These are phyloP conservation scores for Trichoderma lentiforme DNA, from an alignment of 2,329 filamentous ascomycete genomes.

Conservation along the genomic window DNA sequence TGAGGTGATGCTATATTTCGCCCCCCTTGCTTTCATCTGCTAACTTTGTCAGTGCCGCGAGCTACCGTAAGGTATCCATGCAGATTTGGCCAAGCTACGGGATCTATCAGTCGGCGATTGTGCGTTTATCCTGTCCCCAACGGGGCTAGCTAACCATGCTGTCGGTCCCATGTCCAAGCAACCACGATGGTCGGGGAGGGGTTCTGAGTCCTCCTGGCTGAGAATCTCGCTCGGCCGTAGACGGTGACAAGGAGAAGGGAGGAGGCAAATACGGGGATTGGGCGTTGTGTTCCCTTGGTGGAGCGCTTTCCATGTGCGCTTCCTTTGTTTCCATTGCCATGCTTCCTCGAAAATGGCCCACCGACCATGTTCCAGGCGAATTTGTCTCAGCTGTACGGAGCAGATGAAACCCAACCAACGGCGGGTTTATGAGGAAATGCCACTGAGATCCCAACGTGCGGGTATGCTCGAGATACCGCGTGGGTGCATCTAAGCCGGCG, in stretches of 20 bases:
- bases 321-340: slow-evolving; percentile 17
- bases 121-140: slow-evolving; percentile 7
- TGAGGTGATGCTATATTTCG: slow-evolving; percentile 8
- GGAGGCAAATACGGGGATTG: background rate
- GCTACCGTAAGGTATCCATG: slow-evolving; percentile 19
- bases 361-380: slow-evolving; percentile 21
- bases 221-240: slow-evolving; percentile 14
- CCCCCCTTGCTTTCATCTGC: slow-evolving; percentile 10
- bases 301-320: slow-evolving; percentile 15
- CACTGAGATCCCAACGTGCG: slow-evolving; percentile 23
- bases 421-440: slow-evolving; percentile 13
- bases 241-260: slow-evolving; percentile 4
- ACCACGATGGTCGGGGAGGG: background rate
- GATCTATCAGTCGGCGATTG: slow-evolving; percentile 18
- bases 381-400: slow-evolving; percentile 30
- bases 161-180: slow-evolving; percentile 13
- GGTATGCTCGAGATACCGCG: slow-evolving; percentile 1
- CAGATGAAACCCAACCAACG: slow-evolving; percentile 33
- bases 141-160: slow-evolving; percentile 12
- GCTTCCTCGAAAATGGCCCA: slow-evolving; percentile 13
- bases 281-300: slow-evolving; percentile 14
- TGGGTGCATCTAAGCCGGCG: slow-evolving; percentile 20
- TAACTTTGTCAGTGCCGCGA: slow-evolving; percentile 16
- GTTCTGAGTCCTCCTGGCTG: slow-evolving; percentile 7
- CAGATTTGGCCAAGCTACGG: slow-evolving; percentile 17